These are phyloP conservation scores for Melampsora medusae DNA, from an alignment of 1,284 basidiomycete species.

Conservation along the genomic window DNA sequence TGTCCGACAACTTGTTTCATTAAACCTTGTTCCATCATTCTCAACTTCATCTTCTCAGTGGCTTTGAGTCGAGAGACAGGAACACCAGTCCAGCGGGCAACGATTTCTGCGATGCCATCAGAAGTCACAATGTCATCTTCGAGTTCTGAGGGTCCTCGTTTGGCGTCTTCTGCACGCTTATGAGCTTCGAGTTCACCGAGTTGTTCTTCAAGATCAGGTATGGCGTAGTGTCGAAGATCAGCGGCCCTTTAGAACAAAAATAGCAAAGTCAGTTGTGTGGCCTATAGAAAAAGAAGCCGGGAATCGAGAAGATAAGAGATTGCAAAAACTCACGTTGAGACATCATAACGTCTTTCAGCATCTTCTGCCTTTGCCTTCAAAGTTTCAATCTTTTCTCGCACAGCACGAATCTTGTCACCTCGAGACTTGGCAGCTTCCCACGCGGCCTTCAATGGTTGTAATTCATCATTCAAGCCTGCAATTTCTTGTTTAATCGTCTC, in stretches of 20 bases:
- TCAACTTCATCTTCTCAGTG: constrained; percentile 56
- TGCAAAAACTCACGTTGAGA: constrained; percentile 25
- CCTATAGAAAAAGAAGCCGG: constrained; percentile 17
- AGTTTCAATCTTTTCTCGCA: constrained; percentile 83
- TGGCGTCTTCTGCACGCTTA: constrained; percentile 57
- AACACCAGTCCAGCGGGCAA: constrained; percentile 60
- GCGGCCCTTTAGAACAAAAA: constrained; percentile 57
- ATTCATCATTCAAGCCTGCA: constrained; percentile 80
- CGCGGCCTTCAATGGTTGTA: constrained; percentile 80
- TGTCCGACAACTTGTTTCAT: constrained; percentile 51
- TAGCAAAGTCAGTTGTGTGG: constrained; percentile 2
- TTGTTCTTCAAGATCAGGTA: constrained; percentile 81
- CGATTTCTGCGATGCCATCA: constrained; percentile 61
- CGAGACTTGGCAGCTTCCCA: constrained; percentile 87
- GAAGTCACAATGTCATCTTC: constrained; percentile 57
- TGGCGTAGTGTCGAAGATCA: constrained; percentile 86
- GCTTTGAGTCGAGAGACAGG: constrained; percentile 55
- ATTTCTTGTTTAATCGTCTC: constrained; percentile 73
- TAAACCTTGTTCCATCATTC: constrained; percentile 59
- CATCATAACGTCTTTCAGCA: constrained; percentile 74
- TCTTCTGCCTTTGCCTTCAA: constrained; percentile 89
- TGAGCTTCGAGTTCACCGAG: constrained; percentile 61
- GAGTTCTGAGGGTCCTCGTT: constrained; percentile 51
- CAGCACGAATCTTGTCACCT: constrained; percentile 77
- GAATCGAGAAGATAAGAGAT: neutral